Conservation (phyloP, 192 early-diverging fungal species). For the Thamnidium elegans region DNA sequence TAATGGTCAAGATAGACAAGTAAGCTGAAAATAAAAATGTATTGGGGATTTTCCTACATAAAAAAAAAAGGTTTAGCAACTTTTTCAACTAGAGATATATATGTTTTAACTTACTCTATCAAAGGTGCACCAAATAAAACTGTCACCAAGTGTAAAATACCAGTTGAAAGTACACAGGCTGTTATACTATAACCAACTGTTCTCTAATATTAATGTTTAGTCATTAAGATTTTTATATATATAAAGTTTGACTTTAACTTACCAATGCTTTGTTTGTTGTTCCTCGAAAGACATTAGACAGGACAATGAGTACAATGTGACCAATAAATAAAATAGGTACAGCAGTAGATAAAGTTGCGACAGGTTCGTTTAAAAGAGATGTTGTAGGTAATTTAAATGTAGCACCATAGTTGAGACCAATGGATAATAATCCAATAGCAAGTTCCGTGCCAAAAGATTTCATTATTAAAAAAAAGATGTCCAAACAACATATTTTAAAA, state of each 20-base stretch:
- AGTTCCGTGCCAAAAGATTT: constrained; percentile 3
- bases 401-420: constrained; percentile 14
- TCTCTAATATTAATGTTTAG: background rate
- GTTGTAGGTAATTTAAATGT: constrained; percentile 22
- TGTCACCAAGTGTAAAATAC: constrained; percentile 29
- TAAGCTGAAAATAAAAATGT: constrained; percentile 34
- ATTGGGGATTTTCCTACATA: constrained; percentile 26
- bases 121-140: constrained; percentile 38
- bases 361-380: constrained; percentile 23
- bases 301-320: constrained; percentile 10
- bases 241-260: background rate
- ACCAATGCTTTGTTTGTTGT: constrained; percentile 6
- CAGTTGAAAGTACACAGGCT: constrained; percentile 11
- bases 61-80: background rate
- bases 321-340: constrained; percentile 17
- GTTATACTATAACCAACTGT: constrained; percentile 6
- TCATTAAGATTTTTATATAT: background rate
- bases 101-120: constrained; percentile 21
- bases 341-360: constrained; percentile 17
- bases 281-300: constrained; percentile 13
- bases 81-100: no score
- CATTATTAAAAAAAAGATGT: background rate
- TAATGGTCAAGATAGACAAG: constrained; percentile 33
- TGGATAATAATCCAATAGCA: constrained; percentile 1
- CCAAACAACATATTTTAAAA: no score